phyloP scores from a whole-genome alignment of 352 stramenopile species.

The Phytophthora ramorum region DNA sequence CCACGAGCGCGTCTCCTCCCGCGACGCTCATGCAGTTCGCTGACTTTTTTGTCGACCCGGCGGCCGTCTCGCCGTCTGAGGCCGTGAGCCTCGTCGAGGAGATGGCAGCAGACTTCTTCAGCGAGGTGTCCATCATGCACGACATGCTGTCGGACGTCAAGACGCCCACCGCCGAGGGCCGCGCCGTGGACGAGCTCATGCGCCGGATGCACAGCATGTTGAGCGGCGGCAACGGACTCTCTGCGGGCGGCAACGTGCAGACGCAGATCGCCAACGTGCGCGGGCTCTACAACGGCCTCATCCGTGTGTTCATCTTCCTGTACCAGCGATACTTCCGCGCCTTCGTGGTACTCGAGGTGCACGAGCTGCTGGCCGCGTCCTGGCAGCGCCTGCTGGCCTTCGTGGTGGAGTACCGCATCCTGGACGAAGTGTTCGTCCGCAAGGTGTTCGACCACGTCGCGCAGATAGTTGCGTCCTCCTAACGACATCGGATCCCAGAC shows the following conservation, averaged over 20 bases:
- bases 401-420: conserved; percentile 64
- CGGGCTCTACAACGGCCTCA: conserved; percentile 65
- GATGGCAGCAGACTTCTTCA: conserved; percentile 72
- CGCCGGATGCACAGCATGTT: conserved; percentile 43
- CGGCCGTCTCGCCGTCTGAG: conserved; percentile 50
- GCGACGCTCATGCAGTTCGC: conserved; percentile 35
- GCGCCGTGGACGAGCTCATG: conserved; percentile 70
- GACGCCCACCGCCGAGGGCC: conserved; percentile 44
- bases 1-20: conserved; percentile 12
- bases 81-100: conserved; percentile 54
- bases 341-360: conserved; percentile 68
- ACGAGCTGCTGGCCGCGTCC: conserved; percentile 55
- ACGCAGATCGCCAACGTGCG: conserved; percentile 46
- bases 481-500: background rate
- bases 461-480: conserved; percentile 45
- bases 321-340: conserved; percentile 60
- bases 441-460: conserved; percentile 62
- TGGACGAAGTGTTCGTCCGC: conserved; percentile 64
- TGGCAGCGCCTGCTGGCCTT: conserved; percentile 74
- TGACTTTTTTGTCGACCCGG: conserved; percentile 52
- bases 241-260: conserved; percentile 2
- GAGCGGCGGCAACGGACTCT: conserved; percentile 9
- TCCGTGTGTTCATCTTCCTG: conserved; percentile 75
- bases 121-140: conserved; percentile 68
- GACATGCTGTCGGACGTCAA: conserved; percentile 77